Base-by-base conservation (phyloP, 164 flowering plant genomes). In the Berberis vulgaris region DNA sequence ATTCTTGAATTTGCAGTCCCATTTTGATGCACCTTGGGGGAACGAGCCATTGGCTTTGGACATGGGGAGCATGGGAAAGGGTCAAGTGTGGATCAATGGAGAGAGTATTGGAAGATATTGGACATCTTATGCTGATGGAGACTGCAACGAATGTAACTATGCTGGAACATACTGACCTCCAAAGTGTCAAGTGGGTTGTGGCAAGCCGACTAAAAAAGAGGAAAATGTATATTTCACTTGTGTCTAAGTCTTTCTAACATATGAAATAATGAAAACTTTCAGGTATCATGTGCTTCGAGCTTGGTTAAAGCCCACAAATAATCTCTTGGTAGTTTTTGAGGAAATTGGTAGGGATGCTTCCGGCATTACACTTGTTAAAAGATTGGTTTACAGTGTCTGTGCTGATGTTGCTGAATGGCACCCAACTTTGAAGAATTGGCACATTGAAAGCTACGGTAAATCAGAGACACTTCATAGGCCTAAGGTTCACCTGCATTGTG, bases 231-330 rank as follows among this genome's bases (percentile, higher is more conserved):
- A 7, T 52, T 52, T 4, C 10, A 11, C 1, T 47, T 47, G 50
- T 47, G 10, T 4, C 26, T 26, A 52, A 50, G 3, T 52, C 13
- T 52, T 52, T 3, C n/a, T 52, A 52, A 52, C 4, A 3, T 52
- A 46, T 52, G 11, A 26, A 26, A 26, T 26, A 26, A 26, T 26
- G 26, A 11, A 41, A 47, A 9, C 7, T 54, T 59, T 68, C 71
- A 91, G 97, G 97, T 91, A 91, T 61, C 97, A 91, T 70, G 87
- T 94, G 39, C 99, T 97, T 0, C 80, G 89, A 59, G 80, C 96
- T 7, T 94, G 95, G 96, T 60, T 94, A 65, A 82, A 77, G 61
- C 93, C 90, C 56, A 80, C 79, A 7, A 71, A 78, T 45, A 94
- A 94, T 68, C 68, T 89, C 60, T 45, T 94, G 70, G 85, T 94